Conservation (phyloP, 2,329 filamentous ascomycete genomes). For the Mycosphaerelloides madeirae region DNA sequence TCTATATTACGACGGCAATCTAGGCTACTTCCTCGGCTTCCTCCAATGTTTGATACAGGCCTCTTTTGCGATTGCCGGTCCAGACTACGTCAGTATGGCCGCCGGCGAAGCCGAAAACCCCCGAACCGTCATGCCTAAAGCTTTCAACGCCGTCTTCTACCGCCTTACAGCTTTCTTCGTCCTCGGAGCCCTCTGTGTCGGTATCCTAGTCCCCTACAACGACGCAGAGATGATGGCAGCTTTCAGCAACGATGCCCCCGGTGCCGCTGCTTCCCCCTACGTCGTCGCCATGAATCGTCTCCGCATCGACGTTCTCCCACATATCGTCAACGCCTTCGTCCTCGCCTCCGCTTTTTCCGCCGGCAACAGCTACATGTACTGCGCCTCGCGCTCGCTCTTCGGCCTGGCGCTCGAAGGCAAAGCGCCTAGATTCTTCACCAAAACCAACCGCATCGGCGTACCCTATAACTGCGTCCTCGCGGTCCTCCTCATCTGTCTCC, state of each 20-base stretch:
- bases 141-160: conserved; percentile 76
- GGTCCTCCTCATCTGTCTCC: conserved; percentile 61
- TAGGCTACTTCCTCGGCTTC: conserved; percentile 73
- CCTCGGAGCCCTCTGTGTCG: conserved; percentile 66
- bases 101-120: conserved; percentile 70
- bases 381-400: conserved; percentile 62
- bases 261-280: conserved; percentile 61
- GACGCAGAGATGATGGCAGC: conserved; percentile 56
- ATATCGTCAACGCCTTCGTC: conserved; percentile 67
- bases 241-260: conserved; percentile 43
- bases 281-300: conserved; percentile 66
- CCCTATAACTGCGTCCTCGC: conserved; percentile 67
- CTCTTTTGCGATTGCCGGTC: conserved; percentile 63
- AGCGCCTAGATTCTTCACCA: conserved; percentile 51
- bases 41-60: conserved; percentile 69
- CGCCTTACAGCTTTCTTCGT: conserved; percentile 72
- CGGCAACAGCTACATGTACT: conserved; percentile 64
- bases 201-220: conserved; percentile 68
- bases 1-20: conserved; percentile 57
- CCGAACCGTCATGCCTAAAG: conserved; percentile 63
- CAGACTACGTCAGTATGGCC: conserved; percentile 61
- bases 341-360: conserved; percentile 60
- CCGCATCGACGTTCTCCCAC: conserved; percentile 58
- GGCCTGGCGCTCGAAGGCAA: conserved; percentile 59
- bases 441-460: conserved; percentile 61